A percentile compares a stretch with the other conserved stretches of the same genome.
Evolutionary conservation across 768 basidiomycete species (phyloP).

Genomic region (Rhodosporidiobolus sp.): DNA sequence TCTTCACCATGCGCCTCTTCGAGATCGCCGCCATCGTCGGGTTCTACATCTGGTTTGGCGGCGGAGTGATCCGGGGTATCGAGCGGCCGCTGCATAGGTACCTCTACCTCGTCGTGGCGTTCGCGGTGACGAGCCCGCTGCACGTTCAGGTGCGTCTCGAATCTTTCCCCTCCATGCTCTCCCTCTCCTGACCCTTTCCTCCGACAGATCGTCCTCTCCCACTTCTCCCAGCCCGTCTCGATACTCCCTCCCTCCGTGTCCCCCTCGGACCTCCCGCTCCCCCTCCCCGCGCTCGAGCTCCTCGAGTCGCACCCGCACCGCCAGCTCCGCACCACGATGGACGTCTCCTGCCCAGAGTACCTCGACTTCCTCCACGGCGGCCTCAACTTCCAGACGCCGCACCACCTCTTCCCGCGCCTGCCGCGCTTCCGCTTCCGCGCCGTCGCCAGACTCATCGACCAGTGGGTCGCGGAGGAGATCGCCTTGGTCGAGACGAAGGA

Average conservation of each 20-base stretch:
- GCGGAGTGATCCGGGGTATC: slow-evolving; percentile 62
- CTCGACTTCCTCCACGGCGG: slow-evolving; percentile 92
- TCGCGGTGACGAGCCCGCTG: slow-evolving; percentile 80
- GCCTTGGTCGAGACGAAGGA: neutral
- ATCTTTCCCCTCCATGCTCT: slow-evolving; percentile 48
- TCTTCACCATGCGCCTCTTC: slow-evolving; percentile 59
- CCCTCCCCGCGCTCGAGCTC: slow-evolving; percentile 76
- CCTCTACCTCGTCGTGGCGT: slow-evolving; percentile 75
- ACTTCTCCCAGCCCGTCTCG: slow-evolving; percentile 62
- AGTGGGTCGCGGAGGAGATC: slow-evolving; percentile 71
- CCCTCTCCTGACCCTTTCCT: no score
- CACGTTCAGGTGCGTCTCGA: slow-evolving; percentile 75
- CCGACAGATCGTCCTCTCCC: slow-evolving; percentile 80
- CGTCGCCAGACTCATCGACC: slow-evolving; percentile 78
- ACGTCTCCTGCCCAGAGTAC: slow-evolving; percentile 79
- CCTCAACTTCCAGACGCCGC: slow-evolving; percentile 94
- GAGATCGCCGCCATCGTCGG: slow-evolving; percentile 72
- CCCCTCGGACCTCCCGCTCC: slow-evolving; percentile 12
- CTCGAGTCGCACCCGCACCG: slow-evolving; percentile 91
- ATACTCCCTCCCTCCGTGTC: slow-evolving; percentile 15
- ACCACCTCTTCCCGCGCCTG: slow-evolving; percentile 92
- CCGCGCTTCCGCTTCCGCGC: slow-evolving; percentile 86
- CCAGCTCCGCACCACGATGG: slow-evolving; percentile 94
- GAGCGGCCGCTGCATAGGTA: slow-evolving; percentile 69
- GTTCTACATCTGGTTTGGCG: slow-evolving; percentile 85